Evolutionary conservation across 352 stramenopile genomes (phyloP), one percentile per base, ranked within the genome.

Genomic region (Phytophthora crassamura): DNA sequence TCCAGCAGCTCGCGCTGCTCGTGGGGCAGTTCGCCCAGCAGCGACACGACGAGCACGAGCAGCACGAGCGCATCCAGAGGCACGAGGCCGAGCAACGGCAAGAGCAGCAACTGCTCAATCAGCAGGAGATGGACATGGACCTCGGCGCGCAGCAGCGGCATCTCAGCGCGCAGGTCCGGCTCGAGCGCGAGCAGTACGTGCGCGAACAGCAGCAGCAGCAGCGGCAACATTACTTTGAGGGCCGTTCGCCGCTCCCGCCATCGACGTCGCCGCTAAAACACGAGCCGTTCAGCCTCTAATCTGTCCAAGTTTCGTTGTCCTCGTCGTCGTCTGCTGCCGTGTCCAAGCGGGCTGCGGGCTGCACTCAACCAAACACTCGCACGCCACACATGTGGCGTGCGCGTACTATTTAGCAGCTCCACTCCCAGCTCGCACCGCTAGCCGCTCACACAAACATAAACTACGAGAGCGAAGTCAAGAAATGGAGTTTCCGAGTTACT

Each of bases 1-100:
- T 72, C 53, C 52, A 73, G 12, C 63, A 76, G 43, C 64, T 76
- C n/a, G 45, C 63, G 35, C 63, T 66, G 32, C 68, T 76, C 50
- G 68, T 76, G 30, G 41, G 55, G 14, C 63, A 72, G 20, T 60
- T 74, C 39, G 55, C 66, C 0, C 48, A 40, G 6, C 59, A 74
- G 36, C 66, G 54, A 20, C 30, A 60, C 32, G 48, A 67, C 11
- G 46, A 69, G 10, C 39, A 65, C 18, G 56, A 50, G 32, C 36
- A 69, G 10, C 39, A 65, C 18, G 56, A 50, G 32, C 36, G 16
- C 15, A 18, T 52, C 22, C 39, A 41, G 32, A 71, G 63, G 39
- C 48, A 14, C 8, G 54, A 30, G 39, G 20, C 34, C 35, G 36
- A 57, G 16, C 42, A 60, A 34, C 47, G 59, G 20, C 36, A 56